phyloP scores from a whole-genome alignment of 2,329 filamentous ascomycete genomes.

The Tolypocladium album region DNA sequence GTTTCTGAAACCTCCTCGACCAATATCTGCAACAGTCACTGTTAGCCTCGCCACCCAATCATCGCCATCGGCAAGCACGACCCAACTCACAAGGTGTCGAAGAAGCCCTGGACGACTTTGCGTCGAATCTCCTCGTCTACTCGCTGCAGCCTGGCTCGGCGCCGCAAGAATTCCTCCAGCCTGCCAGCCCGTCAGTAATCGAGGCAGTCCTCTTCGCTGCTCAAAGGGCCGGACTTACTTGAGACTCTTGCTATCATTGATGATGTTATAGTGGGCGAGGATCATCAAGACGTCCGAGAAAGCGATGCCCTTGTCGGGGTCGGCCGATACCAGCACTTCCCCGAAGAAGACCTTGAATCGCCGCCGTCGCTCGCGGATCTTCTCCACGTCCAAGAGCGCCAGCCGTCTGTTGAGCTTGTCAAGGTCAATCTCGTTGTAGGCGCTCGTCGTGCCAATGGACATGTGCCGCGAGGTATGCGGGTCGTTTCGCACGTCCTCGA shows the following conservation, averaged over 20 bases:
- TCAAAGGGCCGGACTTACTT: conserved; percentile 39
- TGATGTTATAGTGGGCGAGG: conserved; percentile 95
- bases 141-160: conserved; percentile 79
- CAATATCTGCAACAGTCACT: conserved; percentile 49
- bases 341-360: conserved; percentile 94
- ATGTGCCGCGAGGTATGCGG: conserved; percentile 40
- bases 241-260: conserved; percentile 93
- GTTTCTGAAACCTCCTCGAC: conserved; percentile 69
- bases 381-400: conserved; percentile 58
- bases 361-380: conserved; percentile 63
- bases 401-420: conserved; percentile 65
- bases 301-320: conserved; percentile 78
- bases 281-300: conserved; percentile 93
- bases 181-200: conserved; percentile 26
- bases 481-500: conserved; percentile 69
- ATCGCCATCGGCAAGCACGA: neutral
- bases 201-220: neutral
- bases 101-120: conserved; percentile 86
- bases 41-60: neutral
- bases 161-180: conserved; percentile 87
- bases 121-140: conserved; percentile 91
- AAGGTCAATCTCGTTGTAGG: conserved; percentile 56
- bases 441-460: conserved; percentile 41
- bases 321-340: conserved; percentile 87
- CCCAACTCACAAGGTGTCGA: conserved; percentile 66